Evolutionary conservation across 2,329 filamentous ascomycete species (phyloP), one percentile per base, ranked within the genome.

Genomic region (Ustilaginoidea virens): DNA sequence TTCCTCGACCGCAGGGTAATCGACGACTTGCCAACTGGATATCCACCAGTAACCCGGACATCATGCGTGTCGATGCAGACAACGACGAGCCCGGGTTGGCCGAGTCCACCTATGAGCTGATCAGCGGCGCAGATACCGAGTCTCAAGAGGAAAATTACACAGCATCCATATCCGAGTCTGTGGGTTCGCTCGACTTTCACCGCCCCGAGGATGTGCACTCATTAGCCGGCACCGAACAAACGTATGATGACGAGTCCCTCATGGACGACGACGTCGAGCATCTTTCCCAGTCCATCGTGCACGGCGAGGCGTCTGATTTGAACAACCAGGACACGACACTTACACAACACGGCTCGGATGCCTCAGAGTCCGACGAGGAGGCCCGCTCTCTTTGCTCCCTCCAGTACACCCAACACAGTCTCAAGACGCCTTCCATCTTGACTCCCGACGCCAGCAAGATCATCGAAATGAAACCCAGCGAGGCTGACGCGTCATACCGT

Each of bases 21-120:
- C 56, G 58, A 31, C 55, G 59, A 28, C 62, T 74, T 23, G 67
- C 67, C 41, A 63, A 66, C 56, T 73, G 67, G 67, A 55, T 74
- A 27, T 69, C 65, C 5, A 61, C 58, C 30, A 71, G 66, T 41
- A 60, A 66, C 17, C 65, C 64, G 29, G 60, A 67, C 49, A 68
- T 71, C 37, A 69, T 69, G 63, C 57, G 56, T 37, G 49, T 57
- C 14, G 51, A 52, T 21, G 51, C 45, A 30, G 51, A 52, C 17
- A 55, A 58, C 33, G 60, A 65, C 23, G 58, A 61, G 36, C 60
- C 64, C 45, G 69, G 54, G 40, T 45, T 72, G 42, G 50, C 58
- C 42, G 68, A 69, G 41, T 68, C 68, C 31, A 56, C 64, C 33
- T 74, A 66, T 46, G 68, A 72, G 42, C 51, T 73, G 27, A 62